Evolutionary conservation across 106 monocot species (phyloP).

Genomic region (Amphibolis antarctica): DNA sequence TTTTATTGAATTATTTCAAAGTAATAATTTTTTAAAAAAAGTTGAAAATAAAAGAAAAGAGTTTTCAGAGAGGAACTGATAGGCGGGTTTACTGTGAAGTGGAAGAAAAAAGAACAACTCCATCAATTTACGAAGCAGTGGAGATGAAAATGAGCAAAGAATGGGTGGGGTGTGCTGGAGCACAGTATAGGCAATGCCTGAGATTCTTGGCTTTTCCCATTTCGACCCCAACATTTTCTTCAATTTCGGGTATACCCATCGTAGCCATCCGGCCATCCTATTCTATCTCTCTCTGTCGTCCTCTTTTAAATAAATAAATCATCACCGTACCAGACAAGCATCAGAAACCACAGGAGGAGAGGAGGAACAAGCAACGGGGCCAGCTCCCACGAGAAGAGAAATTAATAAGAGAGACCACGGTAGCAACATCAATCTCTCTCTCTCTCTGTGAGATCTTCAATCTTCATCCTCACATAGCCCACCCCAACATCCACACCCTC

Average conservation of each 20-base stretch:
- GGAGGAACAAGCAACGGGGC: not conserved
- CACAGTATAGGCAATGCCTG: not conserved
- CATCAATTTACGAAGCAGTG: too few species aligned
- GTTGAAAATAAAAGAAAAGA: too few species aligned
- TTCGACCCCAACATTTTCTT: conserved; percentile 13
- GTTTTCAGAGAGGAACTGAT: too few species aligned
- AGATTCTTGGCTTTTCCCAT: not conserved
- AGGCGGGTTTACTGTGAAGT: too few species aligned
- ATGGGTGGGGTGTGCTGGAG: not conserved
- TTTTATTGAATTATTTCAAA: too few species aligned
- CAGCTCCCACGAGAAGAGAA: not conserved
- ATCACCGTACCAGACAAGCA: conserved; percentile 8
- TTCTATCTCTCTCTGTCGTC: conserved; percentile 12
- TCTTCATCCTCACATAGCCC: not conserved
- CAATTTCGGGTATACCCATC: conserved; percentile 25
- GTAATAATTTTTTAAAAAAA: too few species aligned
- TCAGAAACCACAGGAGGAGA: not conserved
- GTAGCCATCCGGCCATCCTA: conserved; percentile 52
- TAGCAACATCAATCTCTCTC: not conserved
- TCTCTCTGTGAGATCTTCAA: not conserved
- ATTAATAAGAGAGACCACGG: not conserved
- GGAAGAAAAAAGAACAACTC: too few species aligned
- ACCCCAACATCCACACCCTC: not conserved
- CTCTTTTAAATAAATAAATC: conserved; percentile 11
- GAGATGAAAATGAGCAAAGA: too few species aligned